Conservation (phyloP, 179 eudicot species). For the Silene coronaria region DNA sequence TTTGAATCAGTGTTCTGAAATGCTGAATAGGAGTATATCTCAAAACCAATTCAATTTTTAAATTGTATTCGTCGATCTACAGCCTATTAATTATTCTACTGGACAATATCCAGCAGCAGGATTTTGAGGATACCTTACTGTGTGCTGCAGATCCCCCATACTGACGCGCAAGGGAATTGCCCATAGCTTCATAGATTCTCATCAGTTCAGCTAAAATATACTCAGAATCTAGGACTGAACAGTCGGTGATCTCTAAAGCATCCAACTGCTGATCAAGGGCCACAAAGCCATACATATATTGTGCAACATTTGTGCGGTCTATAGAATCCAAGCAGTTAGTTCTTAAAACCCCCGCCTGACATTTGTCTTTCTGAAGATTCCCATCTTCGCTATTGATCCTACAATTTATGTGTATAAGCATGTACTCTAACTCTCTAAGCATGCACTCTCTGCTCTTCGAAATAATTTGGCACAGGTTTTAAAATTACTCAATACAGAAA, state of each 20-base stretch:
- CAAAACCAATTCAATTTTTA: not conserved
- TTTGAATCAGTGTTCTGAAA: not conserved
- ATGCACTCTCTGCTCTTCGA: not conserved
- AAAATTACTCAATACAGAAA: too few relatives aligned
- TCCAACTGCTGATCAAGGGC: conserved; percentile 70
- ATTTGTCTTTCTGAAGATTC: not conserved
- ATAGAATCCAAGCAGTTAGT: conserved; percentile 79
- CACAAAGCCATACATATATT: conserved; percentile 56
- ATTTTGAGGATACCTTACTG: conserved; percentile 44
- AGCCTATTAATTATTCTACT: not conserved
- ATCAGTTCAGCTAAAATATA: conserved; percentile 34
- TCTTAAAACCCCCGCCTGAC: conserved; percentile 61
- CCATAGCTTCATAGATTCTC: conserved; percentile 67
- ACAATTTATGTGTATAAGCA: conserved; percentile 15
- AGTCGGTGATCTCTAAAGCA: conserved; percentile 44
- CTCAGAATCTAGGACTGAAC: conserved; percentile 35
- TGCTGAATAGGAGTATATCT: not conserved
- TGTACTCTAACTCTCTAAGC: too few relatives aligned
- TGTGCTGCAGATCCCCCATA: conserved; percentile 92
- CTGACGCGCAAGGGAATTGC: conserved; percentile 69
- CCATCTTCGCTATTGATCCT: conserved; percentile 17
- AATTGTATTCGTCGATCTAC: not conserved
- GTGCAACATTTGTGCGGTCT: conserved; percentile 83
- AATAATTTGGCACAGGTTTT: not conserved
- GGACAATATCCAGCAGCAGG: not conserved